phyloP scores from a whole-genome alignment of 345 rosid species.

The Durio zibethinus region DNA sequence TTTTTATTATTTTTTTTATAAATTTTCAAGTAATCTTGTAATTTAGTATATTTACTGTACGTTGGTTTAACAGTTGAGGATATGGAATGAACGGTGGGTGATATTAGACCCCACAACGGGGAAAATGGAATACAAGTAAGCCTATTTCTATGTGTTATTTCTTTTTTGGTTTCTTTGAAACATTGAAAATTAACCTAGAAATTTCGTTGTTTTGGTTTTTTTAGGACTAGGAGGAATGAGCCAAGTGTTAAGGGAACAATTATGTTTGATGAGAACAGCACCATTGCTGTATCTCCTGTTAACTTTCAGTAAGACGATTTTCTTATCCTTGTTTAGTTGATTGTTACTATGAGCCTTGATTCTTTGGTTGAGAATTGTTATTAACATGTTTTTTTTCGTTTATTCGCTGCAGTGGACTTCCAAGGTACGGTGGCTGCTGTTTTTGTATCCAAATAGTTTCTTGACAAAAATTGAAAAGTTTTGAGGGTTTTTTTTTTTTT shows the following conservation, averaged over 20 bases:
- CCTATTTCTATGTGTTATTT: background rate
- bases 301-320: slow-evolving; percentile 78
- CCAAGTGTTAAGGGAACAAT: slow-evolving; percentile 82
- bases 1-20: background rate
- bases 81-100: slow-evolving; percentile 97
- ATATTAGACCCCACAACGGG: slow-evolving; percentile 95
- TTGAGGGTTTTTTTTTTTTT: slow-evolving; percentile 4
- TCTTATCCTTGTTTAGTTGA: slow-evolving; percentile 5
- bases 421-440: slow-evolving; percentile 92
- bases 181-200: background rate
- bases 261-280: slow-evolving; percentile 81
- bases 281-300: slow-evolving; percentile 80
- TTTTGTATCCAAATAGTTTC: slow-evolving; percentile 69
- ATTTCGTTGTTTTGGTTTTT: slow-evolving; percentile 18
- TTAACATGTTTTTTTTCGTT: slow-evolving; percentile 12
- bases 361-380: slow-evolving; percentile 8
- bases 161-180: background rate
- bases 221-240: slow-evolving; percentile 86
- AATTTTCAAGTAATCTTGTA: background rate
- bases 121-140: slow-evolving; percentile 40
- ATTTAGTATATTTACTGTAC: background rate
- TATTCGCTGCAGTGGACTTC: slow-evolving; percentile 71
- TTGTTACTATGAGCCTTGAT: background rate
- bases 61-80: slow-evolving; percentile 52
- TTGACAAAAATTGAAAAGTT: background rate